These are phyloP conservation scores for Rubia yunnanensis DNA, from an alignment of 257 asterid species.

Conservation along the genomic window DNA sequence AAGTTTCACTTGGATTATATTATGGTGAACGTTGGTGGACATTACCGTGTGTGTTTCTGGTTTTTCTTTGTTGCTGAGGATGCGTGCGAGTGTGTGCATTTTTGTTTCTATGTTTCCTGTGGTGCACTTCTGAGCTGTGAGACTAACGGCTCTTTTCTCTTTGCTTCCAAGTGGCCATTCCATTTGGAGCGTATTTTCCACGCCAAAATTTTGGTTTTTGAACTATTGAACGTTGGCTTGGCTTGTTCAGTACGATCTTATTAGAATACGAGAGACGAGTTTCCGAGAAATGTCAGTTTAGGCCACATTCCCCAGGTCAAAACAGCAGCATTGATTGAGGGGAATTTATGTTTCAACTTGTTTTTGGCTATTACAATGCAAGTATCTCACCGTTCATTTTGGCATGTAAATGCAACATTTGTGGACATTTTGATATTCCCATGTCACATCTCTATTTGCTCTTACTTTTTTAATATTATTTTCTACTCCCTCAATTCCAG, in stretches of 20 bases:
- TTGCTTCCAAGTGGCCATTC: not conserved
- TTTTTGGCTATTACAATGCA: too few relatives aligned
- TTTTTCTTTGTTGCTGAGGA: too few relatives aligned
- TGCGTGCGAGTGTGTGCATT: not conserved
- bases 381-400: too few relatives aligned
- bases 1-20: too few relatives aligned
- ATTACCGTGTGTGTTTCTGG: too few relatives aligned
- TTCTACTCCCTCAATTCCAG: too few relatives aligned
- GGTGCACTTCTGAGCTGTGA: not conserved
- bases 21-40: too few relatives aligned
- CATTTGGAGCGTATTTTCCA: not conserved
- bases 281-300: not conserved
- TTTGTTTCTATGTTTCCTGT: not conserved
- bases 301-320: not conserved
- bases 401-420: too few relatives aligned
- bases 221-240: not conserved
- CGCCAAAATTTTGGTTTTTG: not conserved
- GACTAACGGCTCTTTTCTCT: constrained; percentile 1
- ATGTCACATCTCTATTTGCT: too few relatives aligned
- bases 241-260: not conserved
- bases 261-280: not conserved
- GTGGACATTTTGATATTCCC: too few relatives aligned
- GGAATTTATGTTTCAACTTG: too few relatives aligned
- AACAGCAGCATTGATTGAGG: not conserved
- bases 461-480: too few relatives aligned